phyloP scores from a whole-genome alignment of 768 basidiomycete genomes.

The Mrakia frigida region DNA sequence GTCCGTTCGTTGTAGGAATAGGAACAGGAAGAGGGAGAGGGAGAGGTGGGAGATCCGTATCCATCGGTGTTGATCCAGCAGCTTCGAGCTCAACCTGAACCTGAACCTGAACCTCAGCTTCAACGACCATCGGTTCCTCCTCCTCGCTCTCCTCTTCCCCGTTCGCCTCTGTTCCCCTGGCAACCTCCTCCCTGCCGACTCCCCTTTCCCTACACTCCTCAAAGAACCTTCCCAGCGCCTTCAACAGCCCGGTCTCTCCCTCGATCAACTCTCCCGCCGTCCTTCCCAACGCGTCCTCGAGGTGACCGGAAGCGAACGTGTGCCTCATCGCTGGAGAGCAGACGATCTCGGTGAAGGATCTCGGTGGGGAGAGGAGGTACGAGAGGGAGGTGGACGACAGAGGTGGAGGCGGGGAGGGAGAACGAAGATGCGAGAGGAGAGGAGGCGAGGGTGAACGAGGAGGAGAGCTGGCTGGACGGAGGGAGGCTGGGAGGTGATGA shows the following conservation, averaged over 20 bases:
- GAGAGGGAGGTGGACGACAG: conserved; percentile 55
- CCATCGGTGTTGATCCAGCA: not conserved
- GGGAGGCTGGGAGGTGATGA: conserved; percentile 25
- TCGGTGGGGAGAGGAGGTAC: conserved; percentile 51
- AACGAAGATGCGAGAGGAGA: conserved; percentile 55
- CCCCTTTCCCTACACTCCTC: conserved; percentile 34
- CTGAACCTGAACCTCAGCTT: not conserved
- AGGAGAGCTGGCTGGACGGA: not conserved
- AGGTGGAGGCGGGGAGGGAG: conserved; percentile 69
- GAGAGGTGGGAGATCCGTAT: not conserved
- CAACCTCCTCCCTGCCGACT: conserved; percentile 19
- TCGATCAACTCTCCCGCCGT: conserved; percentile 79
- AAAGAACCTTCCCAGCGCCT: conserved; percentile 57
- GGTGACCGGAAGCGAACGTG: conserved; percentile 69
- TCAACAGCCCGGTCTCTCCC: conserved; percentile 66
- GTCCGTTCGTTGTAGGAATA: conserved; percentile 1
- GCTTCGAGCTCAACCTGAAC: not conserved
- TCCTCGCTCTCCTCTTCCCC: conserved; percentile 58
- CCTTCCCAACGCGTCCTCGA: conserved; percentile 68
- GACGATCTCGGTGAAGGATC: conserved; percentile 75
- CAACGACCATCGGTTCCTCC: conserved; percentile 38
- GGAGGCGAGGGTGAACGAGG: conserved; percentile 29
- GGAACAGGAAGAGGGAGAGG: no score
- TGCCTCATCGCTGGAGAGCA: conserved; percentile 78
- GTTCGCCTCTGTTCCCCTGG: conserved; percentile 51